Evolutionary conservation across 2,329 filamentous ascomycete genomes (phyloP).

Genomic region (Diaporthe sp.): DNA sequence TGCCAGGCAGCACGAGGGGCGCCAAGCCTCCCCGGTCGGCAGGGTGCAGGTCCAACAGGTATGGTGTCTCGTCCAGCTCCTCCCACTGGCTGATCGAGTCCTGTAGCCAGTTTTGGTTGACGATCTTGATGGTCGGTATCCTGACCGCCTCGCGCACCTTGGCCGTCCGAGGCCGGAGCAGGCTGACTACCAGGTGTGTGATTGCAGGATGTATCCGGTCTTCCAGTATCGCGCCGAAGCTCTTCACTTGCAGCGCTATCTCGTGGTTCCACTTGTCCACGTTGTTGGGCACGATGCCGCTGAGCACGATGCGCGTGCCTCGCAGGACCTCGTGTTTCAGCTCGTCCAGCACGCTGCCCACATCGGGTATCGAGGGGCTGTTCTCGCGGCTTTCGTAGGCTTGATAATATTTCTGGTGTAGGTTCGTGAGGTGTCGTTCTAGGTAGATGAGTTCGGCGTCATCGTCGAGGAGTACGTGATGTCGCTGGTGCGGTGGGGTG

Average conservation of each 20-base stretch:
- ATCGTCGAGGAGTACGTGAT: constrained; percentile 88
- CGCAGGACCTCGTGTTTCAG: constrained; percentile 84
- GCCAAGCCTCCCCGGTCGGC: constrained; percentile 66
- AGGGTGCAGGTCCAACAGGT: constrained; percentile 81
- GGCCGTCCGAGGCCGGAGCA: constrained; percentile 81
- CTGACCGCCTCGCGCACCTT: constrained; percentile 91
- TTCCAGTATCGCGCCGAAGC: constrained; percentile 81
- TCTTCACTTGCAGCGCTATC: constrained; percentile 87
- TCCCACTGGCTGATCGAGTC: constrained; percentile 89
- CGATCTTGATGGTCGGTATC: constrained; percentile 87
- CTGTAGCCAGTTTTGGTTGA: constrained; percentile 90
- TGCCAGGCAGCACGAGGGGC: constrained; percentile 27
- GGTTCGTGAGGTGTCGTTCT: constrained; percentile 78
- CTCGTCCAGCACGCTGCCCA: constrained; percentile 84
- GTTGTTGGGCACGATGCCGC: constrained; percentile 88
- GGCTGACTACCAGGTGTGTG: constrained; percentile 82
- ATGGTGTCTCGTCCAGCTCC: constrained; percentile 82
- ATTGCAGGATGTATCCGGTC: constrained; percentile 72
- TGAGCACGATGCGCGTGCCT: constrained; percentile 86
- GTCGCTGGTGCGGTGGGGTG: constrained; percentile 62
- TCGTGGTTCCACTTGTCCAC: constrained; percentile 85
- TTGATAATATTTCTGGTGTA: constrained; percentile 87
- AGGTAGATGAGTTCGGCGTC: constrained; percentile 86
- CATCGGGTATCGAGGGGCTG: constrained; percentile 79
- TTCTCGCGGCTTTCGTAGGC: constrained; percentile 78